Percentiles rank a stretch among this genome's conserved stretches.
Evolutionary conservation across 2,329 filamentous ascomycete genomes (phyloP).

Genomic region (Ophiostoma pallidulum): DNA sequence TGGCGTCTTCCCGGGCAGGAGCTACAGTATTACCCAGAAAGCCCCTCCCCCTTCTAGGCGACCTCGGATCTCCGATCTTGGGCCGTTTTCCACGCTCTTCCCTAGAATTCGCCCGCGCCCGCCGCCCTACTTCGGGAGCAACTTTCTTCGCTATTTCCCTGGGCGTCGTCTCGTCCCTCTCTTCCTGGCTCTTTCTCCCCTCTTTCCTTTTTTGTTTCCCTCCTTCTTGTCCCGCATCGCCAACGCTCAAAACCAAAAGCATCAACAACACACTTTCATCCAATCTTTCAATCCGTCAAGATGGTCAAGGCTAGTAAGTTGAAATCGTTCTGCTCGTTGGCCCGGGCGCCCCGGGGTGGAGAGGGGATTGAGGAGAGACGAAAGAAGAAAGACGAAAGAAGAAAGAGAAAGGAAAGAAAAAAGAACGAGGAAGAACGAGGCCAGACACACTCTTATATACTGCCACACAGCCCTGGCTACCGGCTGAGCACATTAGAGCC

Average conservation of each 20-base stretch:
- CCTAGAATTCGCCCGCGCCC: neutral
- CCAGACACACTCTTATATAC: constrained; percentile 7
- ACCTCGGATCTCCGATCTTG: constrained; percentile 16
- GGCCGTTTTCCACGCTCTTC: constrained; percentile 4
- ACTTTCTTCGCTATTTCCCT: constrained; percentile 2
- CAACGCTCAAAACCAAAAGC: constrained; percentile 4
- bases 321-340: neutral
- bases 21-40: no score
- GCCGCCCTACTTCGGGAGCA: constrained; percentile 6
- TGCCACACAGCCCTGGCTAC: neutral
- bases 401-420: neutral
- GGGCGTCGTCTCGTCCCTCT: neutral
- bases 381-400: neutral
- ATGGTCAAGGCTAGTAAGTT: constrained; percentile 95
- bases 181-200: neutral
- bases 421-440: neutral
- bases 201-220: constrained; percentile 1
- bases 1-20: neutral
- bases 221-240: neutral
- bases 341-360: no score
- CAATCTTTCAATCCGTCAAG: constrained; percentile 47
- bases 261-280: neutral
- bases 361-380: neutral
- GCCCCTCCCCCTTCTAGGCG: neutral
- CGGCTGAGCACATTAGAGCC: neutral